Percentiles rank a stretch among this genome's conserved stretches.
These are phyloP conservation scores for Puccinia coronata DNA, from an alignment of 1,284 basidiomycete genomes.

Conservation along the genomic window DNA sequence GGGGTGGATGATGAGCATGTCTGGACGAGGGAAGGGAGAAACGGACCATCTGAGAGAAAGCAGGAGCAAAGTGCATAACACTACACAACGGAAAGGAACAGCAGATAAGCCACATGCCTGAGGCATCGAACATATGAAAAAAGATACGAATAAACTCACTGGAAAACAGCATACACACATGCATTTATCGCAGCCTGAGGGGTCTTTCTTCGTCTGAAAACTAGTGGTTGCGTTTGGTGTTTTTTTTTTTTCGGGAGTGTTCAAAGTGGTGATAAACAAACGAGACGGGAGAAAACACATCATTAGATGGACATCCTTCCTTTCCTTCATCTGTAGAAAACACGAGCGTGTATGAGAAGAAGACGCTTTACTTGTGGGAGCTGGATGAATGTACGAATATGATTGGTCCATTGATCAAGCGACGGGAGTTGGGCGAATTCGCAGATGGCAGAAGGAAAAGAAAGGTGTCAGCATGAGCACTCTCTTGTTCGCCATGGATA, in stretches of 20 bases:
- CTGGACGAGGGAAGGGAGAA: not conserved
- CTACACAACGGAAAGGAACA: not conserved
- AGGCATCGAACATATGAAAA: not conserved
- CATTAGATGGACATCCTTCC: too few relatives aligned
- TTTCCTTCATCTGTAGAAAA: too few relatives aligned
- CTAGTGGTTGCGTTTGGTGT: not conserved
- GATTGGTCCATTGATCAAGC: not conserved
- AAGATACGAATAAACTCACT: constrained; percentile 21
- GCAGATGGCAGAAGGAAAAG: not conserved
- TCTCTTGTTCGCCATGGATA: not conserved
- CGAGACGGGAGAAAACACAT: not conserved
- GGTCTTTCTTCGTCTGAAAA: constrained; percentile 11
- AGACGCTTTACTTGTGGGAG: constrained; percentile 33
- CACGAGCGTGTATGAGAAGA: not conserved
- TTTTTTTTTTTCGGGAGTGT: too few relatives aligned
- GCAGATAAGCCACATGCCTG: not conserved
- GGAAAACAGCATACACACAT: constrained; percentile 43
- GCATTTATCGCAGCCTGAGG: constrained; percentile 25
- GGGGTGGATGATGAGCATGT: not conserved
- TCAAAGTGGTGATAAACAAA: not conserved
- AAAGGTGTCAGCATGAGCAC: not conserved
- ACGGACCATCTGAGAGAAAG: constrained; percentile 40
- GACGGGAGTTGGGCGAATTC: not conserved
- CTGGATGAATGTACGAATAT: not conserved
- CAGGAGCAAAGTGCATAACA: constrained; percentile 47